Conservation (phyloP, 169 alveolate species). For the Eimeria praecox region DNA sequence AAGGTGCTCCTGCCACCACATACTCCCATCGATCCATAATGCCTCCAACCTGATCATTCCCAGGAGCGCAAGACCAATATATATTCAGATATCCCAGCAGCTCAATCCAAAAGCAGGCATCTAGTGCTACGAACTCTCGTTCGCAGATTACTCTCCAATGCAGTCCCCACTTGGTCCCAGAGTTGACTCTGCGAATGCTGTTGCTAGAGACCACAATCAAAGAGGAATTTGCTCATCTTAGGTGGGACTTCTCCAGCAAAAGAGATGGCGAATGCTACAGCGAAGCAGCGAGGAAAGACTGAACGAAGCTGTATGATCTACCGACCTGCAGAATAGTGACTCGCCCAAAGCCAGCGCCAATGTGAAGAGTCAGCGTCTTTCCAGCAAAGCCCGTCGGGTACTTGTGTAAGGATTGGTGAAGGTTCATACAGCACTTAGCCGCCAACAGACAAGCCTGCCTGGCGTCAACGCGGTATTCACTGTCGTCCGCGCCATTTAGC, state of each 20-base stretch:
- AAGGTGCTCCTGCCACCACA: constrained; percentile 91
- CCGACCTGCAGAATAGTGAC: constrained; percentile 88
- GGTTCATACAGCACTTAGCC: constrained; percentile 88
- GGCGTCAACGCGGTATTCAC: constrained; percentile 76
- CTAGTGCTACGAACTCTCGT: neutral
- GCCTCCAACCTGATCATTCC: constrained; percentile 84
- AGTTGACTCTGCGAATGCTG: neutral
- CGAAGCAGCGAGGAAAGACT: neutral
- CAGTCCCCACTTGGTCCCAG: neutral
- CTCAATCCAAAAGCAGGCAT: neutral
- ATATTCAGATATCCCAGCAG: neutral
- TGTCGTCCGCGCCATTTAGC: constrained; percentile 45
- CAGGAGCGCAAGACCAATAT: neutral
- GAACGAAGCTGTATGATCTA: neutral
- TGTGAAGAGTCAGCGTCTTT: constrained; percentile 85
- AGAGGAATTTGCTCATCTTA: neutral
- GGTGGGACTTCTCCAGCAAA: neutral
- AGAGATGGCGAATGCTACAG: too few species aligned
- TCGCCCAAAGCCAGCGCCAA: constrained; percentile 88
- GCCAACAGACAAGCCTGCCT: constrained; percentile 83
- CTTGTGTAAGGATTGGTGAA: constrained; percentile 86
- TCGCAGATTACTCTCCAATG: neutral
- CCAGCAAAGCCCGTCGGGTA: constrained; percentile 86
- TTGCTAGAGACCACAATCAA: neutral
- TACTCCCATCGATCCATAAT: constrained; percentile 87